Evolutionary conservation across 345 rosid species (phyloP), one percentile per base, ranked within the genome.

Genomic region (Sisymbrium irio): DNA sequence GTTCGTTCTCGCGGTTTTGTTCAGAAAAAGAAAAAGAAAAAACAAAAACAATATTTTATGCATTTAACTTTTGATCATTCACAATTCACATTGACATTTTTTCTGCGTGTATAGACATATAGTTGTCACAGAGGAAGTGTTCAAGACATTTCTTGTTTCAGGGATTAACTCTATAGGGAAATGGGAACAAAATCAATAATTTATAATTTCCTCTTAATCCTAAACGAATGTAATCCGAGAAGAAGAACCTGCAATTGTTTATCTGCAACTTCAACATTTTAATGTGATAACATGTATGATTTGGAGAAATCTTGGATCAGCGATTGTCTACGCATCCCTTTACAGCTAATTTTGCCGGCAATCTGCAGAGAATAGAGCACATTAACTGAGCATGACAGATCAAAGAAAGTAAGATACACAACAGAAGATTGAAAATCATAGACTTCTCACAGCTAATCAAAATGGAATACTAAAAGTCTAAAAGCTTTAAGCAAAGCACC

Each of bases 11-110:
- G 37, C 14, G 6, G 35, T 3, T 20, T 63, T 63, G 64, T 27
- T 45, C 40, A 33, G 46, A 37, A 13, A 3, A 30, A 9, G 2
- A 4, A 12, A 27, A 15, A 0, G n/a, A n/a, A n/a, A n/a, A n/a
- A n/a, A n/a, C n/a, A 12, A 0, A 8, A 28, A 30, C 3, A 19
- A 14, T 13, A 5, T 2, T 30, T 53, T 9, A 18, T 19, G 41
- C 67, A 80, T 67, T 70, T 62, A 22, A 77, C 9, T 49, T 62
- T 32, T 59, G 54, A 62, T 84, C 67, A 79, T 82, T 84, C 72
- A 46, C 74, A 67, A 61, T 75, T 44, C 75, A 75, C 73, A n/a
- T n/a, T n/a, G n/a, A n/a, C n/a, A n/a, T n/a, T n/a, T n/a, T n/a
- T n/a, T n/a, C n/a, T n/a, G n/a, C n/a, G n/a, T n/a, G n/a, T n/a